Evolutionary conservation across 1,284 basidiomycete genomes (phyloP), one percentile per base, ranked within the genome.

Genomic region (Ceratobasidium sp.): DNA sequence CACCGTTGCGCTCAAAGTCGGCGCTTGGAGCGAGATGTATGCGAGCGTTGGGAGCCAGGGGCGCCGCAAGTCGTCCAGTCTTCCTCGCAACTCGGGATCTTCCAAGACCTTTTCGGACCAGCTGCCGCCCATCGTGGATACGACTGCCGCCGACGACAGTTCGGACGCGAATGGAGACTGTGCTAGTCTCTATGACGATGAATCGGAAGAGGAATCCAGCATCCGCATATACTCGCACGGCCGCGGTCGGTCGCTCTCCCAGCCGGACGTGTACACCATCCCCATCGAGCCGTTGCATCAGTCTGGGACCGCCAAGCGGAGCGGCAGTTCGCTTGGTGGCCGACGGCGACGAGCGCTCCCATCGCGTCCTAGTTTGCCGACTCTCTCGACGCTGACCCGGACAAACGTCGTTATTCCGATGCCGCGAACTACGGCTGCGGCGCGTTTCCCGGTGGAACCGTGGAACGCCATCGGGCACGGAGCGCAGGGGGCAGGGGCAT

Each of bases 371-470:
- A 74, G 65, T 53, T 63, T 78, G 37, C 78, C 78, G n/a, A 63
- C 78, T 23, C 78, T 79, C 53, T 76, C 78, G 2, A 78, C 73
- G 33, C 71, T 79, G 15, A 75, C 75, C 42, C 77, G 76, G 51
- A 56, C 77, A 58, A 71, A 78, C 75, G 60, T 79, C n/a, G 45
- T 78, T 61, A 65, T 78, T 26, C 76, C 58, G 31, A 69, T 71
- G 15, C 77, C 69, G 20, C 69, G 64, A 33, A 74, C 75, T 8
- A 68, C 77, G 28, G 63, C 64, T 51, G 78, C 77, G 23, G 61
- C 77, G 20, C 75, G 77, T 39, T 79, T 79, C 58, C 78, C 78
- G 28, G 73, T 54, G 33, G 78, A 79, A 68, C 78, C 78, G 17
- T 79, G 78, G 78, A 77, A 78, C 54, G 64, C 75, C 61, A 58